A percentile compares a stretch with the other conserved stretches of the same genome.
phyloP scores from a whole-genome alignment of 106 monocot species.

The Dendrobium nobile region DNA sequence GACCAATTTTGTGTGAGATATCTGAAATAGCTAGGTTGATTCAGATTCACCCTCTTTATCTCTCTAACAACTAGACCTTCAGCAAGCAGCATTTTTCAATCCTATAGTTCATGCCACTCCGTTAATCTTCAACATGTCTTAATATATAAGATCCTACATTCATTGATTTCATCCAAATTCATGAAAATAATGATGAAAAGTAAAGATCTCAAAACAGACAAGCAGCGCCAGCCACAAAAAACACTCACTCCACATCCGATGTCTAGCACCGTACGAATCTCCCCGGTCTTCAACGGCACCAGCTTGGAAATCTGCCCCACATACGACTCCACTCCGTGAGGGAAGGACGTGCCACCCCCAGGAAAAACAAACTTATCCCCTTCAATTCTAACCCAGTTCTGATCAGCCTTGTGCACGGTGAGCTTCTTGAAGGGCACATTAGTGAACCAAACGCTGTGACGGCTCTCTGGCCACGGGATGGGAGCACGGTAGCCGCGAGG shows the following conservation, averaged over 20 bases:
- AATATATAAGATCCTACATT: neutral
- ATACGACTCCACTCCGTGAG: constrained; percentile 56
- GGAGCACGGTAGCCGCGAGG: constrained; percentile 45
- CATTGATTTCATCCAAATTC: neutral
- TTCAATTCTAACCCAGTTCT: constrained; percentile 68
- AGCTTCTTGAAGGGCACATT: constrained; percentile 65
- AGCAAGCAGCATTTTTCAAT: too few relatives aligned
- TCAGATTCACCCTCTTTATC: too few relatives aligned
- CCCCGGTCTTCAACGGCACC: constrained; percentile 49
- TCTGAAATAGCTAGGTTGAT: too few relatives aligned
- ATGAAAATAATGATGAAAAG: neutral
- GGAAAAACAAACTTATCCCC: constrained; percentile 76
- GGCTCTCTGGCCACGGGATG: constrained; percentile 57
- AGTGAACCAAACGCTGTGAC: constrained; percentile 53
- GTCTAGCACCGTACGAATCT: constrained; percentile 58
- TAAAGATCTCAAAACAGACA: neutral
- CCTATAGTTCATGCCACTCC: too few relatives aligned
- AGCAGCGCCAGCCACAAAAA: neutral
- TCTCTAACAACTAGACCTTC: too few relatives aligned
- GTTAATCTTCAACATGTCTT: neutral
- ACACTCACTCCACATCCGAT: constrained; percentile 75
- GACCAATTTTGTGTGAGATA: too few relatives aligned
- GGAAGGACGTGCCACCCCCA: constrained; percentile 78
- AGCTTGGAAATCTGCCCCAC: constrained; percentile 42
- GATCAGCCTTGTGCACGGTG: constrained; percentile 51